Evolutionary conservation across 371 early-diverging fungal species (phyloP).

Genomic region (Apophysomyces sp.): DNA sequence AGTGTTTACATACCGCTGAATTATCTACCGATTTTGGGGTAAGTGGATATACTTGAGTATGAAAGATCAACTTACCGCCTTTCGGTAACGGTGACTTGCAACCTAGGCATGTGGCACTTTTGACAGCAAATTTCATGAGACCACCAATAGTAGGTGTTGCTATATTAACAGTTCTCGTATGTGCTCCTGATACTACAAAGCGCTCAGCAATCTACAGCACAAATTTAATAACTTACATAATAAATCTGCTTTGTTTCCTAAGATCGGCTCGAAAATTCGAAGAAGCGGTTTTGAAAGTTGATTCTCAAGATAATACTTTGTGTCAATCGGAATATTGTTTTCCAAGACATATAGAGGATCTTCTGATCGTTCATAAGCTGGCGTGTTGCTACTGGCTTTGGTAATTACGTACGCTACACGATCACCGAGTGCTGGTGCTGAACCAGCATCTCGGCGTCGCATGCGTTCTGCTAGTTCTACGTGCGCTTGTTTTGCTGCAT

Average conservation of each 20-base stretch:
- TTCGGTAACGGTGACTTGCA: conserved; percentile 90
- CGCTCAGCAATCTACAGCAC: neutral
- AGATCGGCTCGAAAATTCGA: conserved; percentile 98
- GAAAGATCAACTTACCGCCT: conserved; percentile 49
- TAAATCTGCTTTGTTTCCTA: conserved; percentile 87
- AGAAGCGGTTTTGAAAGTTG: conserved; percentile 97
- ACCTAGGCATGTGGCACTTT: conserved; percentile 89
- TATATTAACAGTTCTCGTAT: conserved; percentile 87
- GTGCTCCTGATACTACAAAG: conserved; percentile 78
- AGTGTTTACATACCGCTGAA: conserved; percentile 84
- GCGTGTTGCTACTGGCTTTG: conserved; percentile 85
- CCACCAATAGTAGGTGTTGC: conserved; percentile 90
- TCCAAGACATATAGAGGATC: conserved; percentile 99
- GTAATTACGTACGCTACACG: conserved; percentile 99
- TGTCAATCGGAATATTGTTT: conserved; percentile 99
- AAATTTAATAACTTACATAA: conserved; percentile 57
- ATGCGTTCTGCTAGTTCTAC: conserved; percentile 96
- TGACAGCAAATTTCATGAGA: conserved; percentile 93
- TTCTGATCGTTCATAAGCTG: conserved; percentile 98
- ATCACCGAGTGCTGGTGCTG: conserved; percentile 97
- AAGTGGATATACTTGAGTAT: neutral
- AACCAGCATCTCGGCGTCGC: conserved; percentile 96
- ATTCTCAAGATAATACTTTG: conserved; percentile 98
- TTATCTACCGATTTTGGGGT: conserved; percentile 20
- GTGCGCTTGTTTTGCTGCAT: conserved; percentile 97